These are phyloP conservation scores for Stephania japonica DNA, from an alignment of 164 flowering plant genomes.

Conservation along the genomic window DNA sequence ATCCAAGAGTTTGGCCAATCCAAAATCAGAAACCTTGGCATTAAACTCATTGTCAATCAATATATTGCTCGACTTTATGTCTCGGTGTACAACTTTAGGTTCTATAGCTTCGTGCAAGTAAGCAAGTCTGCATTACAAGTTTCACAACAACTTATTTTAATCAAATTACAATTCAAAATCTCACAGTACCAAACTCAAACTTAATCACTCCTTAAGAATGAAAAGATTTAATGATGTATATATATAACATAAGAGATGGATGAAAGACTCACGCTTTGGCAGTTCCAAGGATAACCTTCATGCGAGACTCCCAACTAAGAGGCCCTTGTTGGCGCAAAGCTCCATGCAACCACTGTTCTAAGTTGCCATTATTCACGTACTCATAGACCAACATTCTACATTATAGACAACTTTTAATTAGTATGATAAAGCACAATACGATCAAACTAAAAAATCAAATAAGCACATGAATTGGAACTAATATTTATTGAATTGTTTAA, in stretches of 20 bases:
- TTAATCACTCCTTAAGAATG: neutral
- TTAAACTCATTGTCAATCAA: constrained; percentile 63
- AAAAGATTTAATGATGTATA: neutral
- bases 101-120: constrained; percentile 78
- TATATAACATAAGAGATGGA: neutral
- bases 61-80: constrained; percentile 74
- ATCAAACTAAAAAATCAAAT: neutral
- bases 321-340: constrained; percentile 47
- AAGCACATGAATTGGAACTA: too few species aligned
- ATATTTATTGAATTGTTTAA: too few species aligned
- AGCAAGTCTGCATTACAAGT: constrained; percentile 49
- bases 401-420: neutral
- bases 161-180: neutral
- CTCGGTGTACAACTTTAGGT: constrained; percentile 71
- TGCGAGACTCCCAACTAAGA: constrained; percentile 67
- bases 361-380: constrained; percentile 72
- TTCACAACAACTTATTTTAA: neutral
- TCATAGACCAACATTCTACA: constrained; percentile 74
- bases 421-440: neutral
- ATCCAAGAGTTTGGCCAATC: constrained; percentile 66
- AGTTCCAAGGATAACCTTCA: constrained; percentile 68
- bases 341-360: constrained; percentile 83
- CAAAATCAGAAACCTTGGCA: constrained; percentile 73
- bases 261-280: constrained; percentile 69
- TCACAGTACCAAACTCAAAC: neutral